Evolutionary conservation across 352 stramenopile genomes (phyloP), one percentile per base, ranked within the genome.

Genomic region (Globisporangium emineosum): DNA sequence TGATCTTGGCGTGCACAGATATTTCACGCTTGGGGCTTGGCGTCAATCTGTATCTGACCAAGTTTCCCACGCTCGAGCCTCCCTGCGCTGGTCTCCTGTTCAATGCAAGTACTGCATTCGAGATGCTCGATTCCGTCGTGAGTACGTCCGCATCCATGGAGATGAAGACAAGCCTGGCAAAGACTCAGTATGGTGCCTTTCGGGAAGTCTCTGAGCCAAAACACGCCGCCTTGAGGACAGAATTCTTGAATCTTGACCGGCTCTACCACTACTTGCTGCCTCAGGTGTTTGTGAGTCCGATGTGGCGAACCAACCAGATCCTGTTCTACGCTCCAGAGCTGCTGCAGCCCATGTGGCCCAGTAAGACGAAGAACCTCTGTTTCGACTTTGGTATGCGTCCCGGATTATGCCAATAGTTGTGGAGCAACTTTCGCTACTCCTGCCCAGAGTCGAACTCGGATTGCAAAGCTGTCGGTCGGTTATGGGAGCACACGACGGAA

Each of bases 241-340:
- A 73, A 32, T 85, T 65, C n/a, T n/a, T n/a, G n/a, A n/a, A n/a
- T n/a, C 50, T 75, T n/a, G 72, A 85, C 30, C 74, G 75, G 2
- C 32, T 85, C 7, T 72, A 85, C 63, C 67, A 85, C 21, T 79
- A 75, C 30, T 37, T 78, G 30, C 29, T 79, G 8, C 72, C 77
- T 6, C 57, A 52, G 5, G 60, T 78, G 42, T 85, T 83, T 49
- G 53, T 49, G 10, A 72, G 57, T 15, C 60, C 42, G 17, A 71
- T 72, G 27, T 76, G 66, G 66, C 69, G 74, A 15, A 79, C 70
- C 0, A 79, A 69, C 25, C 72, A 85, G 29, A 64, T 50, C 1
- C 27, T 78, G 4, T 66, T 79, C 51, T 82, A 77, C 29, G 63
- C 71, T 1, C 47, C 72, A 2, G 47, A 71, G 29, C 9, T 69